Evolutionary conservation across 345 rosid species (phyloP), one percentile per base, ranked within the genome.

Genomic region (Trapa bicornis): DNA sequence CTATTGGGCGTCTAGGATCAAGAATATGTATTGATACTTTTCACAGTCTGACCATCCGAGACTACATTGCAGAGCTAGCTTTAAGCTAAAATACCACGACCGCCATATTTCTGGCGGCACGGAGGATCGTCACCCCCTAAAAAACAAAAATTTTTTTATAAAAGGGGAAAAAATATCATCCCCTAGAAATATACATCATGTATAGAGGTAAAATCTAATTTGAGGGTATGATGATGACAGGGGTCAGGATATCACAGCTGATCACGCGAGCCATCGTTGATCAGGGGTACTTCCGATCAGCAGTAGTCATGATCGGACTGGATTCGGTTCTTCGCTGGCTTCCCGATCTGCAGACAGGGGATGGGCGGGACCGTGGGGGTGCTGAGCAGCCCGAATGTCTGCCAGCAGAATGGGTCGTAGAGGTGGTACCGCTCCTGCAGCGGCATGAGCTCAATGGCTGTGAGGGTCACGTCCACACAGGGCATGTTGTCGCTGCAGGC

Each of bases 401-500:
- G 85, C 97, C 97, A 94, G 75, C 97, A 94, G 84, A 80, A 91
- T 16, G 99, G 96, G 66, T 85, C 79, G 65, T 79, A 91, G 74
- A 91, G 75, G 73, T 85, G 99, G 80, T 91, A 89, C 36, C 54
- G 64, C 73, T 81, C 87, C 74, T 87, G 93, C 66, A 77, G 36
- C 67, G 97, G 99, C 65, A 80, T 85, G 38, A 91, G 81, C 77
- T 91, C 73, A 65, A 91, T 87, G 68, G 79, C 76, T 14, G 86
- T 77, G 72, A 94, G 78, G 53, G 85, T 86, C 54, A 94, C 85
- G 61, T 87, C 97, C n/a, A 80, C 47, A 61, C 99, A 94, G 43
- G 99, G 97, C 38, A 81, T 82, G 74, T 69, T 81, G 73, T 94
- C 96, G 32, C 99, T 94, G 75, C 99, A 94, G 70, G 97, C 99